phyloP scores from a whole-genome alignment of 2,329 filamentous ascomycete species.

The Claviceps capensis region DNA sequence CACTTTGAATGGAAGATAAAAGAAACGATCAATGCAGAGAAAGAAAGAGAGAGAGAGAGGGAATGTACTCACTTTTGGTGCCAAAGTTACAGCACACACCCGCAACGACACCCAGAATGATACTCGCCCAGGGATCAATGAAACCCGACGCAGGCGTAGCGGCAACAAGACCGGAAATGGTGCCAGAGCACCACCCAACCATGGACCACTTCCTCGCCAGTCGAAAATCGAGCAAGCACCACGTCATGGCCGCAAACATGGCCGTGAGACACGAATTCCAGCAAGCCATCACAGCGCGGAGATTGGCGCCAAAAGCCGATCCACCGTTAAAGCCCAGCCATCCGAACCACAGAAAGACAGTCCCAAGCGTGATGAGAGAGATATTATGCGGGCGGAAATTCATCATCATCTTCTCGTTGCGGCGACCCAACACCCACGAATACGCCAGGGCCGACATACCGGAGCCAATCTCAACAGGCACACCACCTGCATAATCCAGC shows the following conservation, averaged over 20 bases:
- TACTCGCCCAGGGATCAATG: conserved; percentile 53
- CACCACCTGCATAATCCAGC: conserved; percentile 90
- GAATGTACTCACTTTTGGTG: conserved; percentile 35
- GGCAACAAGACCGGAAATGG: conserved; percentile 57
- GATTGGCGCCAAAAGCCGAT: conserved; percentile 83
- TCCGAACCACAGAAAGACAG: conserved; percentile 92
- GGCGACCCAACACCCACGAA: conserved; percentile 86
- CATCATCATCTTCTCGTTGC: conserved; percentile 98
- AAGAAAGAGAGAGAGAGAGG: background rate
- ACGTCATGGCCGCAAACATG: conserved; percentile 82
- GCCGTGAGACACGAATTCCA: conserved; percentile 95
- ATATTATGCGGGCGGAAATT: conserved; percentile 99
- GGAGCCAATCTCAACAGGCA: conserved; percentile 93
- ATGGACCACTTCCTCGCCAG: conserved; percentile 87
- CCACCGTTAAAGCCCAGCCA: conserved; percentile 99
- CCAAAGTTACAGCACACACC: conserved; percentile 54
- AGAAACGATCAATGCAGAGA: background rate
- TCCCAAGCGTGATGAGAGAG: conserved; percentile 89
- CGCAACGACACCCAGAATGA: conserved; percentile 52
- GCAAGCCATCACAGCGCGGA: conserved; percentile 89
- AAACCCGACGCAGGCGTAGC: conserved; percentile 57
- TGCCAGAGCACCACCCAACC: conserved; percentile 60
- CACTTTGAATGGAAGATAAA: background rate
- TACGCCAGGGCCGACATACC: conserved; percentile 89
- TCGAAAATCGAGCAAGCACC: conserved; percentile 92